These are phyloP conservation scores for Candida ipomoeae DNA, from an alignment of 805 yeast species.

Conservation along the genomic window DNA sequence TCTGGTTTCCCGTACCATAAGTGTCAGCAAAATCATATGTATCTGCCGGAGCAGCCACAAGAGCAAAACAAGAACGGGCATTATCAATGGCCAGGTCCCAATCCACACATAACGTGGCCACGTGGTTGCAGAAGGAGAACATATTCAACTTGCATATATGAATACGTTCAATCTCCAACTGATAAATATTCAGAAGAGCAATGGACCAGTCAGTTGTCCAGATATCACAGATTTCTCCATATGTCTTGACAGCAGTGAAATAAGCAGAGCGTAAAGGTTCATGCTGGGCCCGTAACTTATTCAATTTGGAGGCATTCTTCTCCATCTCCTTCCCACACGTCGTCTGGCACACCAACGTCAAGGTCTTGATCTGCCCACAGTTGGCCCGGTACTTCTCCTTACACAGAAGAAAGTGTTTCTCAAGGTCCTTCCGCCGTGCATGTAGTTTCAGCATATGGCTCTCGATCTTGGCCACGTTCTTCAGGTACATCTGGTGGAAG, in stretches of 20 bases:
- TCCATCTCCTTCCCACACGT: slow-evolving; percentile 73
- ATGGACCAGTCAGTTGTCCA: slow-evolving; percentile 73
- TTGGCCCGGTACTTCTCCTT: slow-evolving; percentile 53
- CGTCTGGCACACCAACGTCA: slow-evolving; percentile 58
- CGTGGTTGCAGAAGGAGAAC: slow-evolving; percentile 73
- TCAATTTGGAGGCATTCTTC: slow-evolving; percentile 51
- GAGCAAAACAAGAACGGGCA: slow-evolving; percentile 63
- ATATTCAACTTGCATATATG: slow-evolving; percentile 64
- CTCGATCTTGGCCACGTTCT: slow-evolving; percentile 55
- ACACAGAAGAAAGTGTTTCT: slow-evolving; percentile 32
- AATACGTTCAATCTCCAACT: slow-evolving; percentile 67
- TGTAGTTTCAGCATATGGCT: slow-evolving; percentile 52
- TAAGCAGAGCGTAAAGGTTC: slow-evolving; percentile 49
- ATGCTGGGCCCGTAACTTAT: slow-evolving; percentile 43
- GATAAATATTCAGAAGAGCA: slow-evolving; percentile 59
- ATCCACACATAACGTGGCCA: slow-evolving; percentile 71
- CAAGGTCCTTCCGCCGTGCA: slow-evolving; percentile 39
- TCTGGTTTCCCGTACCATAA: slow-evolving; percentile 62
- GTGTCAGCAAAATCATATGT: slow-evolving; percentile 48
- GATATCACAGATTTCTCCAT: slow-evolving; percentile 52
- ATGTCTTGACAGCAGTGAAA: slow-evolving; percentile 48
- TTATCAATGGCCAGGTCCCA: slow-evolving; percentile 75
- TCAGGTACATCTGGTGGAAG: slow-evolving; percentile 49
- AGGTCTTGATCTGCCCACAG: slow-evolving; percentile 55
- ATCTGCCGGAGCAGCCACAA: slow-evolving; percentile 60